Percentiles rank a stretch among this genome's conserved stretches.
phyloP scores from a whole-genome alignment of 257 asterid species.

The Jaltomata sinuosa region DNA sequence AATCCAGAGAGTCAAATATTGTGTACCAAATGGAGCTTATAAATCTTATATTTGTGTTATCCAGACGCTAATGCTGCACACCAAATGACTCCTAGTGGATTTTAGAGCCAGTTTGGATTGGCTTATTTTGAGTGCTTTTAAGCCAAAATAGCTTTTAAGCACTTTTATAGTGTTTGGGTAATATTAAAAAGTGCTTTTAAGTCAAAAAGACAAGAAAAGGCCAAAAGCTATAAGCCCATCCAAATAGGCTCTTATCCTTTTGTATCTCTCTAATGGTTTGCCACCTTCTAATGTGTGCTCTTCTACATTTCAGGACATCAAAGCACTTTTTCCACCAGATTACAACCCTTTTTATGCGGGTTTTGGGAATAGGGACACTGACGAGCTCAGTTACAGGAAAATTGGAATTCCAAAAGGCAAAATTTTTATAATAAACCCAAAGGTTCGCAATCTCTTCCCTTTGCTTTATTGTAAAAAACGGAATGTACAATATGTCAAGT shows the following conservation, averaged over 20 bases:
- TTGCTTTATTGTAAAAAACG: not conserved
- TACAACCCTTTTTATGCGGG: constrained; percentile 98
- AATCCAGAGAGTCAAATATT: not conserved
- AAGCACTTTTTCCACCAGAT: constrained; percentile 94
- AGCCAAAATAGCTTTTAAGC: too few relatives aligned
- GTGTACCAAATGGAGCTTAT: not conserved
- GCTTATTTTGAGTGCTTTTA: too few relatives aligned
- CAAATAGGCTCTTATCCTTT: too few relatives aligned
- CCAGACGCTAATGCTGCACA: not conserved
- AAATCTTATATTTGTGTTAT: not conserved
- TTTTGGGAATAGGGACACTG: constrained; percentile 95
- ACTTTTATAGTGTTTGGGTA: too few relatives aligned
- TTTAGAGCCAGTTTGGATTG: too few relatives aligned
- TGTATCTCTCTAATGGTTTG: not conserved
- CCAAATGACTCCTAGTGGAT: not conserved
- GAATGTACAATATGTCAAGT: not conserved
- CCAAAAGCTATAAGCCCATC: too few relatives aligned
- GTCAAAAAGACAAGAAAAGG: too few relatives aligned
- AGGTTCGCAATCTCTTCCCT: constrained; percentile 31
- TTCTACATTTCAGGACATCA: constrained; percentile 63
- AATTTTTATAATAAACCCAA: constrained; percentile 92
- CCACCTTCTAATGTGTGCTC: not conserved
- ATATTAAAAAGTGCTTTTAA: too few relatives aligned
- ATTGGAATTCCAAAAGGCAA: constrained; percentile 99
- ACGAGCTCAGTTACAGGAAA: constrained; percentile 95